These are phyloP conservation scores for Kwoniella sp. DNA, from an alignment of 768 basidiomycete species.

Conservation along the genomic window DNA sequence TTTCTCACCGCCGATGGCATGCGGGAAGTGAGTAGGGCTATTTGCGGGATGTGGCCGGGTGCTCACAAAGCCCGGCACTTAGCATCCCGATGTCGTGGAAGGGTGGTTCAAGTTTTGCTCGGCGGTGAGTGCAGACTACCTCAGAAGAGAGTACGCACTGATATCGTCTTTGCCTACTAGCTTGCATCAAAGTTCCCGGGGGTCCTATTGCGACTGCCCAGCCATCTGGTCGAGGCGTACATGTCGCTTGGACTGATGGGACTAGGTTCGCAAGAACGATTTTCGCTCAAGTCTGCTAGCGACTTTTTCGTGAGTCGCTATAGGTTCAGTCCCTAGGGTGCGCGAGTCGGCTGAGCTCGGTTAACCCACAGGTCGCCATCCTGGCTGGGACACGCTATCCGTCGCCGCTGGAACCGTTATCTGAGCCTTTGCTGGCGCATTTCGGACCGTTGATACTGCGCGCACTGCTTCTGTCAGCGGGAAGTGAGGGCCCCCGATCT, in stretches of 20 bases:
- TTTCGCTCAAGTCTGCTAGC: constrained; percentile 74
- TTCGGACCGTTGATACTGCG: constrained; percentile 57
- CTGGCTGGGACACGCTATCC: constrained; percentile 59
- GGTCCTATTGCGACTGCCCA: constrained; percentile 53
- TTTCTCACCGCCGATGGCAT: constrained; percentile 26
- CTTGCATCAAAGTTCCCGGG: constrained; percentile 45
- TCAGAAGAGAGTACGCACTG: not conserved
- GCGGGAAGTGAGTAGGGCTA: constrained; percentile 31
- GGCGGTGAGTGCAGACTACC: constrained; percentile 54
- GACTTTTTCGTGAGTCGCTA: constrained; percentile 67
- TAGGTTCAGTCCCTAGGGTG: not conserved
- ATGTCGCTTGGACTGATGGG: constrained; percentile 66
- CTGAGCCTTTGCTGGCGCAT: constrained; percentile 56
- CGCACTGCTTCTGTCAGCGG: constrained; percentile 73
- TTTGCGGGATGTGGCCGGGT: not conserved
- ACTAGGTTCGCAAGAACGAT: constrained; percentile 72
- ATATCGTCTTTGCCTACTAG: constrained; percentile 6
- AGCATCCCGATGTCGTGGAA: constrained; percentile 91
- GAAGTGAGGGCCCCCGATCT: constrained; percentile 76
- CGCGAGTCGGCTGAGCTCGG: not conserved
- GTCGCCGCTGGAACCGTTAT: constrained; percentile 50
- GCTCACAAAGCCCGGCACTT: not conserved
- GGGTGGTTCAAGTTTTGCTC: constrained; percentile 82
- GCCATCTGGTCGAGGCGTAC: constrained; percentile 62
- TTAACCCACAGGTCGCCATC: constrained; percentile 57